These are phyloP conservation scores for Thermoascus crustaceus DNA, from an alignment of 2,329 filamentous ascomycete genomes.

Conservation along the genomic window DNA sequence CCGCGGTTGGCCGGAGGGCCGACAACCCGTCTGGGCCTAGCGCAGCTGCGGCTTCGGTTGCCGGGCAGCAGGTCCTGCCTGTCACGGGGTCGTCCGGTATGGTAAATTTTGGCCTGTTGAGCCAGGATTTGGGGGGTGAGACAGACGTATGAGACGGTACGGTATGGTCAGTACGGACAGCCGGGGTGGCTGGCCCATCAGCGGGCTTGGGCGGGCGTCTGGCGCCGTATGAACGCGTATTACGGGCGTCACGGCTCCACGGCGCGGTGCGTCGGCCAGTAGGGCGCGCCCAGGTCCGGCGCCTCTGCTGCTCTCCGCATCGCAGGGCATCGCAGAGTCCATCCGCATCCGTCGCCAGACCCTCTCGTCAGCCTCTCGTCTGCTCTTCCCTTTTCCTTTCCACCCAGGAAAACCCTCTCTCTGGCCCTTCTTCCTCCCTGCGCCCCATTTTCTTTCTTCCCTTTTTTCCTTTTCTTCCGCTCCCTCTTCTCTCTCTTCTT, in stretches of 20 bases:
- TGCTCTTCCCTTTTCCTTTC: slow-evolving; percentile 4
- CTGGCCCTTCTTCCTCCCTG: slow-evolving; percentile 1
- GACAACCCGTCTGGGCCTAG: background rate
- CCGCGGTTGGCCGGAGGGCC: slow-evolving; percentile 6
- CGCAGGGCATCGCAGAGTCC: slow-evolving; percentile 7
- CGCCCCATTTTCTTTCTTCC: slow-evolving; percentile 5
- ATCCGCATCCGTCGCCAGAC: slow-evolving; percentile 5
- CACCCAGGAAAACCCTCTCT: background rate
- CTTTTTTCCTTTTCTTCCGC: slow-evolving; percentile 8
- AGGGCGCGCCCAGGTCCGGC: background rate
- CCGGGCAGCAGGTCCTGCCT: slow-evolving; percentile 2
- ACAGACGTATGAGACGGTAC: too few species aligned
- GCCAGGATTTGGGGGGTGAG: too few species aligned
- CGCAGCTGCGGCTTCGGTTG: background rate
- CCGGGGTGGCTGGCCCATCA: background rate
- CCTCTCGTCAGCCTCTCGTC: slow-evolving; percentile 13
- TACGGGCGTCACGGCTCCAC: background rate
- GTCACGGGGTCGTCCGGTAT: slow-evolving; percentile 9
- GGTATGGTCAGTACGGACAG: slow-evolving; percentile 3
- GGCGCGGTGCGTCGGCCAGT: background rate
- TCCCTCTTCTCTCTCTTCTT: slow-evolving; percentile 11
- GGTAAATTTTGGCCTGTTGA: slow-evolving; percentile 10
- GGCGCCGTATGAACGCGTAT: too few species aligned
- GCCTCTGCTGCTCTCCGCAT: slow-evolving; percentile 14
- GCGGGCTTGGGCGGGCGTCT: background rate